Percentiles rank a stretch among this genome's conserved stretches.
phyloP scores from a whole-genome alignment of 305 asterid species.

The Petunia hybrid region DNA sequence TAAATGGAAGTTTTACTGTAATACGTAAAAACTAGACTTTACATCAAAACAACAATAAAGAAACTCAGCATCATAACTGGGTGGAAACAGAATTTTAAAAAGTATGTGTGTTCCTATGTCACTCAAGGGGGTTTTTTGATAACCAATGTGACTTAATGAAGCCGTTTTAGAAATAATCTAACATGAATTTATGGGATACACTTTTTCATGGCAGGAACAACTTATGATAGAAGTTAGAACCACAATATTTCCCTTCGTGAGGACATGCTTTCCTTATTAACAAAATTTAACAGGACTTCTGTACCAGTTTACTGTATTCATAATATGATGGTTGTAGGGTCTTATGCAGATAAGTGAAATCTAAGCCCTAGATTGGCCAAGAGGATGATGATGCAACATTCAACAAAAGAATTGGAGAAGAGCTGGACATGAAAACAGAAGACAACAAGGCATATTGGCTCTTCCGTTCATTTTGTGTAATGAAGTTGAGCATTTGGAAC shows the following conservation, averaged over 20 bases:
- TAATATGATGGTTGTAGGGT: neutral
- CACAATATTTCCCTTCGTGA: neutral
- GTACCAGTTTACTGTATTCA: slow-evolving; percentile 13
- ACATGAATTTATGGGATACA: neutral
- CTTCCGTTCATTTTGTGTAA: neutral
- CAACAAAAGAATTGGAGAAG: slow-evolving; percentile 20
- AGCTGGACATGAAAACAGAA: neutral
- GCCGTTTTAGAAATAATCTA: neutral
- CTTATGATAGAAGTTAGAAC: neutral
- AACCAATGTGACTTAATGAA: slow-evolving; percentile 18
- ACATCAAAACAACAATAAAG: slow-evolving; percentile 6
- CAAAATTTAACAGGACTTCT: slow-evolving; percentile 4
- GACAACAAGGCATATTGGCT: slow-evolving; percentile 9
- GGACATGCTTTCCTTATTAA: neutral
- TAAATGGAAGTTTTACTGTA: neutral
- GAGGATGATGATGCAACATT: slow-evolving; percentile 14
- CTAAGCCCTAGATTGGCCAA: neutral
- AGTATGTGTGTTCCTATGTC: neutral
- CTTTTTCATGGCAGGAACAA: slow-evolving; percentile 18
- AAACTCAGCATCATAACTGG: neutral
- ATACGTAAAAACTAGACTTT: neutral
- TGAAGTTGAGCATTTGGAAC: slow-evolving; percentile 23
- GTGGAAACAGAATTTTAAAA: neutral
- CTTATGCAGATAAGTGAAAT: slow-evolving; percentile 15
- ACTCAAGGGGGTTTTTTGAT: neutral